Conservation (phyloP, 2,329 filamentous ascomycete species). For the Endothia cerciana region DNA sequence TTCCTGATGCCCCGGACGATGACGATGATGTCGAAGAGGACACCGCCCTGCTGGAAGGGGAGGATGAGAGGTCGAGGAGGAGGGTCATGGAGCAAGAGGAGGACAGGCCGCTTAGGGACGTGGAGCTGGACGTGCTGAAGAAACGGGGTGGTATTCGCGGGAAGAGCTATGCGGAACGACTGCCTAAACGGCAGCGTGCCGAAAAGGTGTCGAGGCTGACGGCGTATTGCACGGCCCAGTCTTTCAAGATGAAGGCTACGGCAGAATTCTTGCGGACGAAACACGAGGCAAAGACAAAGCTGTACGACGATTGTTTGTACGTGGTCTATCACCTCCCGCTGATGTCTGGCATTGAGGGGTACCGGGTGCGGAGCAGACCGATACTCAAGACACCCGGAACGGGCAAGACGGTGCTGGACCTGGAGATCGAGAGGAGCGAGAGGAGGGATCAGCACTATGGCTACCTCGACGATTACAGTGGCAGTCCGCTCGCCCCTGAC, state of each 20-base stretch:
- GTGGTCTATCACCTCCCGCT: conserved; percentile 92
- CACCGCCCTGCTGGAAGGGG: conserved; percentile 49
- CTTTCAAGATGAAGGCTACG: conserved; percentile 86
- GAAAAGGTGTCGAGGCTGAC: conserved; percentile 90
- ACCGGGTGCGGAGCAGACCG: conserved; percentile 85
- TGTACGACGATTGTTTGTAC: conserved; percentile 98
- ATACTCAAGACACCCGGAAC: conserved; percentile 87
- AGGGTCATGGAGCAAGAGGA: conserved; percentile 53
- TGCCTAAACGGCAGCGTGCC: conserved; percentile 84
- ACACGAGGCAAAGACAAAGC: conserved; percentile 89
- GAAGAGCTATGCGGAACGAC: conserved; percentile 91
- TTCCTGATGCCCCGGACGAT: conserved; percentile 76
- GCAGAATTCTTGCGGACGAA: conserved; percentile 85
- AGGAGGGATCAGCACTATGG: conserved; percentile 87
- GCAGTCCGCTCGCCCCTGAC: conserved; percentile 37
- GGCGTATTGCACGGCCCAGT: conserved; percentile 94
- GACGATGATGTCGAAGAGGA: conserved; percentile 53
- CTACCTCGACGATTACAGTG: conserved; percentile 76
- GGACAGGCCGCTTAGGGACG: conserved; percentile 68
- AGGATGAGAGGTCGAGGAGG: conserved; percentile 61
- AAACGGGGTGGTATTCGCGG: conserved; percentile 66
- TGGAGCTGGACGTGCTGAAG: conserved; percentile 66
- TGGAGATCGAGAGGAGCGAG: conserved; percentile 95
- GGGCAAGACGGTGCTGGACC: conserved; percentile 87
- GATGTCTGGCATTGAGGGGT: conserved; percentile 83